These are phyloP conservation scores for Lachnellula cervina DNA, from an alignment of 2,329 filamentous ascomycete species.

Conservation along the genomic window DNA sequence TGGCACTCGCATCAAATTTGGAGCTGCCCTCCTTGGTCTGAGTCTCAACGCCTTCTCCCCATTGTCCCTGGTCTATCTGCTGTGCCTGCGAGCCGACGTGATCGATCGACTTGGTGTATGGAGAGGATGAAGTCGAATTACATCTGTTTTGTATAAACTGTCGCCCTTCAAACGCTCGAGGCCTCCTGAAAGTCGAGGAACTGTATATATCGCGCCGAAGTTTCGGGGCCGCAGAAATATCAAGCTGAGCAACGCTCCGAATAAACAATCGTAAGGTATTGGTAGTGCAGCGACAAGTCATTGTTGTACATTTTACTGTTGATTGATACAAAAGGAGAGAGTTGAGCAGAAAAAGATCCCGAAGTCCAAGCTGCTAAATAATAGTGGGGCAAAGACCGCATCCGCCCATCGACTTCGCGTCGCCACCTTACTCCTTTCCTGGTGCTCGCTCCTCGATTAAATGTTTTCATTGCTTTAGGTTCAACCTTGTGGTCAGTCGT, in stretches of 20 bases:
- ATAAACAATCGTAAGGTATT: conserved; percentile 28
- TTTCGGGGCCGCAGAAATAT: conserved; percentile 13
- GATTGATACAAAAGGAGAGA: neutral
- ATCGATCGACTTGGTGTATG: too few relatives aligned
- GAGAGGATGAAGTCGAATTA: conserved; percentile 1
- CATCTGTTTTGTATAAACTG: neutral
- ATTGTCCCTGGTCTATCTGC: conserved; percentile 3
- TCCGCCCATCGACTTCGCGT: neutral
- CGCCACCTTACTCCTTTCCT: too few relatives aligned
- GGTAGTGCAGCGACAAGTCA: conserved; percentile 27
- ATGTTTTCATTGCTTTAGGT: too few relatives aligned
- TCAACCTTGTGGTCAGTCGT: too few relatives aligned
- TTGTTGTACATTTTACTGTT: conserved; percentile 14
- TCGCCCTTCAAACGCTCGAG: neutral
- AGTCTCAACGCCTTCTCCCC: conserved; percentile 5
- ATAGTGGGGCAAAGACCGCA: neutral
- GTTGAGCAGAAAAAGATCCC: conserved; percentile 1
- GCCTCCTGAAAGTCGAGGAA: neutral
- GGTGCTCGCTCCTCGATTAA: too few relatives aligned
- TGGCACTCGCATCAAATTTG: conserved; percentile 16
- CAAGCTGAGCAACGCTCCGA: conserved; percentile 27
- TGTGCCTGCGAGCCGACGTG: too few relatives aligned
- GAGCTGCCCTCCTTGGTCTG: conserved; percentile 7
- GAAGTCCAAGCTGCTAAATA: neutral
- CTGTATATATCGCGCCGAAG: neutral